Conservation (phyloP, 441 rosid genomes). For the Bocquillonia castaneifolia region DNA sequence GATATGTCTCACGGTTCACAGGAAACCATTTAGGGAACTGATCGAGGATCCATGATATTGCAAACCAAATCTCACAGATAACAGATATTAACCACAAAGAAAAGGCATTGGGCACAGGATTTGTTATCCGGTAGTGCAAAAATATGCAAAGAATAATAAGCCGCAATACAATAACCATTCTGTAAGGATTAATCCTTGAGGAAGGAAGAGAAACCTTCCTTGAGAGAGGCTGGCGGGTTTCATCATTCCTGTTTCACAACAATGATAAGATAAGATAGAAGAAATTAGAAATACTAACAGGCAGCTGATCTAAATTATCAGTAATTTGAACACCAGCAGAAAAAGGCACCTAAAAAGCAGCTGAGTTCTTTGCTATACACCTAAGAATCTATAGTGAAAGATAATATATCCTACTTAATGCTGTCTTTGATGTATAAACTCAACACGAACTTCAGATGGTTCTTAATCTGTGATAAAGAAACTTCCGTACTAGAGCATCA, state of each 20-base stretch:
- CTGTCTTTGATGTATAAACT: not conserved
- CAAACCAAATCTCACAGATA: slow-evolving; percentile 45
- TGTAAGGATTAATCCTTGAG: slow-evolving; percentile 41
- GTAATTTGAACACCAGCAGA: not conserved
- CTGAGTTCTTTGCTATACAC: not conserved
- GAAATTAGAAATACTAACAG: too few species aligned
- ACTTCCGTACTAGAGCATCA: not conserved
- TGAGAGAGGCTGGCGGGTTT: slow-evolving; percentile 41
- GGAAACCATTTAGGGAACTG: slow-evolving; percentile 48
- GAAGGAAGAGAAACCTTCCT: slow-evolving; percentile 39
- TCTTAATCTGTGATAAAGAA: not conserved
- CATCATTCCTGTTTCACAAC: slow-evolving; percentile 33
- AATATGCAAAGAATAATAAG: slow-evolving; percentile 35
- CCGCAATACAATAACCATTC: slow-evolving; percentile 42
- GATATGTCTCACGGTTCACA: slow-evolving; percentile 43
- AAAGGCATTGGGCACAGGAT: slow-evolving; percentile 36
- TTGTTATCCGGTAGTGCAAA: slow-evolving; percentile 39
- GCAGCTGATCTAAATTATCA: not conserved
- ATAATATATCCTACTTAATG: not conserved
- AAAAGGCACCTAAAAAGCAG: not conserved
- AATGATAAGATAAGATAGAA: not conserved
- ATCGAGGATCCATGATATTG: slow-evolving; percentile 41
- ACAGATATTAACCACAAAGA: slow-evolving; percentile 39
- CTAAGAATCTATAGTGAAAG: not conserved
- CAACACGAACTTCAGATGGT: not conserved